Evolutionary conservation across 139 green algal genomes (phyloP).

Genomic region (Diplosphaera chodatii): DNA sequence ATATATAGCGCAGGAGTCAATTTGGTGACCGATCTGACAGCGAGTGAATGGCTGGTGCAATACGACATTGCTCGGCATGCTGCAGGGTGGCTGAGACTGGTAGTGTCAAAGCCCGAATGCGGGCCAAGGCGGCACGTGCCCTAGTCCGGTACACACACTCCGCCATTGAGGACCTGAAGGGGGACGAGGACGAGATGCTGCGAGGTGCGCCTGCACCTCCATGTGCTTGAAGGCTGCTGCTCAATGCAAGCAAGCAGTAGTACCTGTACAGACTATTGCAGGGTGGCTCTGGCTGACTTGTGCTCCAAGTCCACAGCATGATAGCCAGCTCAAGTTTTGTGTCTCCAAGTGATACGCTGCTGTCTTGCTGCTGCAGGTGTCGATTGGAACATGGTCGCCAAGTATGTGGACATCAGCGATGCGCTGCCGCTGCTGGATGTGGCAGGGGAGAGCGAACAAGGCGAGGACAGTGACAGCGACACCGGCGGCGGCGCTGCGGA

Average conservation of each 20-base stretch:
- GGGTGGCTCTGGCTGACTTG: too few relatives aligned
- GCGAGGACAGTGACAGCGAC: too few relatives aligned
- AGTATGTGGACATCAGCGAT: conserved; percentile 26
- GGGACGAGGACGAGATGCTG: conserved; percentile 41
- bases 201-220: too few relatives aligned
- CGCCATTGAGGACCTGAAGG: conserved; percentile 38
- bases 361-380: conserved; percentile 24
- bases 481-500: too few relatives aligned
- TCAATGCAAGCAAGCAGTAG: too few relatives aligned
- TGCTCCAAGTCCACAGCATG: too few relatives aligned
- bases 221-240: too few relatives aligned
- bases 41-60: too few relatives aligned
- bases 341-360: neutral
- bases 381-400: conserved; percentile 49
- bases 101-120: neutral
- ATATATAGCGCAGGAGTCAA: too few relatives aligned
- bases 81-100: neutral
- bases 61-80: too few relatives aligned
- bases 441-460: neutral
- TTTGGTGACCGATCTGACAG: too few relatives aligned
- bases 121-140: conserved; percentile 37
- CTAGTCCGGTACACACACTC: conserved; percentile 45
- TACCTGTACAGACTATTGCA: conserved; percentile 1
- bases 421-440: conserved; percentile 12
- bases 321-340: too few relatives aligned